phyloP scores from a whole-genome alignment of 805 yeast species.

The Millerozyma miso region DNA sequence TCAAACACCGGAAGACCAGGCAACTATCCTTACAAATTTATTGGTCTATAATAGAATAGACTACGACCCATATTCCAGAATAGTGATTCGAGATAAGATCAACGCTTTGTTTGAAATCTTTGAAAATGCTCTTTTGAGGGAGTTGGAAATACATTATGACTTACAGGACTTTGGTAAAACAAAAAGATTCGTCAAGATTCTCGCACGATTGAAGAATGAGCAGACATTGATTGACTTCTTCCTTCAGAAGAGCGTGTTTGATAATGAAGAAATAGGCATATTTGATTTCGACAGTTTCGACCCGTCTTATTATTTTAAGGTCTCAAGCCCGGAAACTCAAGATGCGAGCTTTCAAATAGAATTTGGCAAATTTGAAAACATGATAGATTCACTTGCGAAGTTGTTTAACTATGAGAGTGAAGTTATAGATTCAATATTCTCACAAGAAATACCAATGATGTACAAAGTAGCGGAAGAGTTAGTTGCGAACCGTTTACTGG shows the following conservation, averaged over 20 bases:
- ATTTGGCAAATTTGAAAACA: constrained; percentile 16
- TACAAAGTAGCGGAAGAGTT: constrained; percentile 45
- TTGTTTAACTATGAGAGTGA: constrained; percentile 35
- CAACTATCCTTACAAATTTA: constrained; percentile 40
- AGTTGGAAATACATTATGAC: constrained; percentile 58
- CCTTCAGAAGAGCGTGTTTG: constrained; percentile 39
- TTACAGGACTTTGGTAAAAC: constrained; percentile 41
- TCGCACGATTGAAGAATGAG: constrained; percentile 34
- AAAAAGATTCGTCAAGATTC: constrained; percentile 29
- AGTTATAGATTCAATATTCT: constrained; percentile 42
- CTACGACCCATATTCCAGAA: constrained; percentile 24
- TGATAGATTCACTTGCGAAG: constrained; percentile 26
- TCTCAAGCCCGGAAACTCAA: neutral
- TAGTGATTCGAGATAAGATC: constrained; percentile 37
- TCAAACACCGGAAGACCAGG: constrained; percentile 50
- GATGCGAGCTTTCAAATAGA: constrained; percentile 5
- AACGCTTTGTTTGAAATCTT: constrained; percentile 61
- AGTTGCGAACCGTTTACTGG: constrained; percentile 35
- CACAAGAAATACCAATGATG: constrained; percentile 43
- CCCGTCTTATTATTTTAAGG: constrained; percentile 17
- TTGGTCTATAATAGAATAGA: constrained; percentile 35
- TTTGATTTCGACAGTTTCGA: constrained; percentile 27
- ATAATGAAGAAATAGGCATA: constrained; percentile 28
- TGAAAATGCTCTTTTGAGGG: constrained; percentile 64
- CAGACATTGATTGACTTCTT: constrained; percentile 43